Percentiles rank a stretch among this genome's conserved stretches.
phyloP scores from a whole-genome alignment of 1,139 yeast species.

The Yamadazyma jaroonii region DNA sequence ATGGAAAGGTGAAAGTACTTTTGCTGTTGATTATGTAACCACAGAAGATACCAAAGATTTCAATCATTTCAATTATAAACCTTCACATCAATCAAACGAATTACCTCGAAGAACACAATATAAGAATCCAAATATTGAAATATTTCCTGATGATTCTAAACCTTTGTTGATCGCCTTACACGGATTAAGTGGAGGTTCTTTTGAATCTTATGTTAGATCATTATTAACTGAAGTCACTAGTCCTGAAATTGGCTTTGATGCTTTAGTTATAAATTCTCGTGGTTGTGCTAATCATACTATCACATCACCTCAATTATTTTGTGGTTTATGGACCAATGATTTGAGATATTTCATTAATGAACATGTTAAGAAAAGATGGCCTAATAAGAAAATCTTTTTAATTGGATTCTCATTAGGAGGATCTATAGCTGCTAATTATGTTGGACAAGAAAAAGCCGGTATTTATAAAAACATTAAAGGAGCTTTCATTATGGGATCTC shows the following conservation, averaged over 20 bases:
- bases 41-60: conserved; percentile 17
- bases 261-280: conserved; percentile 53
- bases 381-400: conserved; percentile 48
- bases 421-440: conserved; percentile 50
- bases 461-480: conserved; percentile 40
- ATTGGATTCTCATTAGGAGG: conserved; percentile 62
- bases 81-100: conserved; percentile 31
- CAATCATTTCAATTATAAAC: conserved; percentile 27
- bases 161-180: conserved; percentile 56
- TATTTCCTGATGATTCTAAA: conserved; percentile 32
- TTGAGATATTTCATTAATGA: conserved; percentile 51
- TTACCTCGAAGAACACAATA: conserved; percentile 46
- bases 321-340: conserved; percentile 64
- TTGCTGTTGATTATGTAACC: conserved; percentile 41
- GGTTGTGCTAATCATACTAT: conserved; percentile 61
- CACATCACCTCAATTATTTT: conserved; percentile 57
- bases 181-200: conserved; percentile 64
- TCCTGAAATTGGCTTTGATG: conserved; percentile 43
- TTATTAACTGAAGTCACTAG: conserved; percentile 33
- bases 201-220: conserved; percentile 54
- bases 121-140: conserved; percentile 25
- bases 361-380: conserved; percentile 43
- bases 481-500: conserved; percentile 50
- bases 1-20: conserved; percentile 41
- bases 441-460: conserved; percentile 49